phyloP scores from a whole-genome alignment of 306 rosid genomes.

The Trichosanthes truncata region DNA sequence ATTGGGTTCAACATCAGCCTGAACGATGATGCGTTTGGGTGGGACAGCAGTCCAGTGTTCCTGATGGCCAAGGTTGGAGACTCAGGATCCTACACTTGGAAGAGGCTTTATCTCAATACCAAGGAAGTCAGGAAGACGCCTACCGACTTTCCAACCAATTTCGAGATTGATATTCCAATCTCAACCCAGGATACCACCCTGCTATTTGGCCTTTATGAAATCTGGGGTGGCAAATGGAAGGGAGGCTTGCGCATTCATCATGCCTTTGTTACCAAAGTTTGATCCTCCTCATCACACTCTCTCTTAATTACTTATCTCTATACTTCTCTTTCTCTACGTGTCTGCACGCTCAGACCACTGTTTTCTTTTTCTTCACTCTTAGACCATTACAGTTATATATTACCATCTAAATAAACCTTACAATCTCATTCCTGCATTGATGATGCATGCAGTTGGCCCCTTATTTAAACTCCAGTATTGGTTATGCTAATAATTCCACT shows the following conservation, averaged over 20 bases:
- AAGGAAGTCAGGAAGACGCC: neutral
- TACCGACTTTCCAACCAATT: neutral
- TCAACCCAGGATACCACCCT: slow-evolving; percentile 1
- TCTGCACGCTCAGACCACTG: neutral
- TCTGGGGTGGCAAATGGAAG: slow-evolving; percentile 9
- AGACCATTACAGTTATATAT: neutral
- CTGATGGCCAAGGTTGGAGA: slow-evolving; percentile 1
- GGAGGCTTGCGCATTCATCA: neutral
- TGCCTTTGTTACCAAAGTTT: neutral
- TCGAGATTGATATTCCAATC: neutral
- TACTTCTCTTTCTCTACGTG: neutral
- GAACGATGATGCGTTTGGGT: neutral
- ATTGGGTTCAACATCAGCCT: neutral
- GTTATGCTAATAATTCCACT: neutral
- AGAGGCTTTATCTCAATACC: neutral
- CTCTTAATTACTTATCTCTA: neutral
- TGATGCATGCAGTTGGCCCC: neutral
- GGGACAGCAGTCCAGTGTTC: slow-evolving; percentile 3
- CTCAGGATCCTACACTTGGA: neutral
- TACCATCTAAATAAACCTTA: neutral
- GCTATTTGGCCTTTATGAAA: slow-evolving; percentile 4
- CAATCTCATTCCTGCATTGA: neutral
- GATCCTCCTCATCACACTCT: neutral
- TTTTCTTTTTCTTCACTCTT: neutral
- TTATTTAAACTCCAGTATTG: neutral